Base-by-base conservation (phyloP, 2,329 filamentous ascomycete genomes). In the Parastagonospora nodorum region DNA sequence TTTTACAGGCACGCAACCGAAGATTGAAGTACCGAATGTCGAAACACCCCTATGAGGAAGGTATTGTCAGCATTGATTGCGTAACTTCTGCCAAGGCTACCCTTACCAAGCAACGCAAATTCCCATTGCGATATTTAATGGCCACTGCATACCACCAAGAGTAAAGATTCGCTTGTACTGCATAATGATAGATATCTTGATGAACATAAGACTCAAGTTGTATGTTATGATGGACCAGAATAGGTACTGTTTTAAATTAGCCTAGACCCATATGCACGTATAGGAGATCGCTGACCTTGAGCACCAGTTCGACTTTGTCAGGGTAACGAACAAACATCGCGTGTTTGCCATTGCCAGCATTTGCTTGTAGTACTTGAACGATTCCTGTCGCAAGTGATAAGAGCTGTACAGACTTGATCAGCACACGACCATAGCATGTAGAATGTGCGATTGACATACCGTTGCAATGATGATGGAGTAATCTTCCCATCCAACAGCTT, bases 81-180 rank as follows among this genome's bases (percentile, higher is more conserved):
- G 12, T 16, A n/a, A 32, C 3, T 4, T 5, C 8, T 37, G 19
- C 19, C 9, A 39, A 27, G 12, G 12, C 15, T 24, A 28, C 7
- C 15, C 37, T 28, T 28, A 47, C 45, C 55, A 66, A 5, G 46
- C 45, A 4, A 63, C 28, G 24, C 58, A 61, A 3, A 70, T 30
- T 1, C 30, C 64, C 50, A 67, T 56, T 6, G 57, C 50, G 11
- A 64, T 48, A 43, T 64, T 55, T 3, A 69, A 50, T 2, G 63
- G 60, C 8, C 67, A 53, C 11, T 58, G 60, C 58, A 63, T 61
- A 33, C 63, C 50, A 7, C 46, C 48, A 10, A 64, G 8, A 8
- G 60, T 57, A 28, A 70, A 69, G 27, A 70, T 66, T 5, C 66
- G 58, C 10, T 57, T 31, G 39, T 69, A 70, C 16, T 70, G 66